Evolutionary conservation across 495 filamentous ascomycete genomes (phyloP).

Genomic region (Hyaloscypha variabilis): DNA sequence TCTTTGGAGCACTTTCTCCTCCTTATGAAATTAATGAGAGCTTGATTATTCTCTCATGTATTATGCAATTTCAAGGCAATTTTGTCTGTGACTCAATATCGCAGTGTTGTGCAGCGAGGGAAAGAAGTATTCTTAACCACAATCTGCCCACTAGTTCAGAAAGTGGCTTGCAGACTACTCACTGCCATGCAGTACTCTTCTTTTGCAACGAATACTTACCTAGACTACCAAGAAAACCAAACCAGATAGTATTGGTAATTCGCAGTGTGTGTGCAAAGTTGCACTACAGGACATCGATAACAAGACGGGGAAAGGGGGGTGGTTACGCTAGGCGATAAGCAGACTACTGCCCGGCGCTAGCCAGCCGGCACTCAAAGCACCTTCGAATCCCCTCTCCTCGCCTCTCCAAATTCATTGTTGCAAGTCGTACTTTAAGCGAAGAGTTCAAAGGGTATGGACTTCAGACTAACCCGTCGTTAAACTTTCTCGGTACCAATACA

Average conservation of each 20-base stretch:
- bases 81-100: too few relatives aligned
- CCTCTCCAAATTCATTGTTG: constrained; percentile 1
- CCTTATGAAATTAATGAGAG: neutral
- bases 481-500: neutral
- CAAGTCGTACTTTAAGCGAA: constrained; percentile 7
- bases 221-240: too few relatives aligned
- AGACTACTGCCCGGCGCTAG: neutral
- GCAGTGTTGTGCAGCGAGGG: too few relatives aligned
- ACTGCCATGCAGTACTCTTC: too few relatives aligned
- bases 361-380: neutral
- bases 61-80: too few relatives aligned
- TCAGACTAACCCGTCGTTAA: neutral
- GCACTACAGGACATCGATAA: too few relatives aligned
- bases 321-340: neutral
- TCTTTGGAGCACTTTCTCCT: neutral
- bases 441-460: neutral
- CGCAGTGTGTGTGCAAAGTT: too few relatives aligned
- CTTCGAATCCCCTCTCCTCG: neutral
- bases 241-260: too few relatives aligned
- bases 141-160: too few relatives aligned
- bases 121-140: too few relatives aligned
- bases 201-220: too few relatives aligned
- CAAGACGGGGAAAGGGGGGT: neutral
- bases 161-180: too few relatives aligned
- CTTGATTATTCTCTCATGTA: neutral